Conservation (phyloP, 2,329 filamentous ascomycete genomes). For the Trichoderma polysporum region DNA sequence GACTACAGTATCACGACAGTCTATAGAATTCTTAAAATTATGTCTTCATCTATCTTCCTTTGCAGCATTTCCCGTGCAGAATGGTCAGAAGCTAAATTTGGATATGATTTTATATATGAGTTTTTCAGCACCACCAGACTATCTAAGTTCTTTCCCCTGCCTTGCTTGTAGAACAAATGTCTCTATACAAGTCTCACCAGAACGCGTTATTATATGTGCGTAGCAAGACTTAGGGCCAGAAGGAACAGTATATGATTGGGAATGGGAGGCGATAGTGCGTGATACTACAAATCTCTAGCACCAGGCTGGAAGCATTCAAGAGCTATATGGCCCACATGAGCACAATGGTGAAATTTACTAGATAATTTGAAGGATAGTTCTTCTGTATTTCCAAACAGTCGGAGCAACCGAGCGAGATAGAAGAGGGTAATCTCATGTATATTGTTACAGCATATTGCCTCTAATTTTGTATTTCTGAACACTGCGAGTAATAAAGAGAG, state of each 20-base stretch:
- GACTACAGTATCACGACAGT: not conserved
- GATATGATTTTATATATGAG: not conserved
- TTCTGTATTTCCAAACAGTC: no score
- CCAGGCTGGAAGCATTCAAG: not conserved
- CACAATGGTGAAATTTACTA: not conserved
- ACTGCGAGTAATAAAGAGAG: no score
- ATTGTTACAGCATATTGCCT: no score
- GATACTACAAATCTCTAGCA: not conserved
- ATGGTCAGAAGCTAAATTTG: not conserved
- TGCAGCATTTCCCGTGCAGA: not conserved
- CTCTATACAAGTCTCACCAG: not conserved
- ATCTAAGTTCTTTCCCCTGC: not conserved
- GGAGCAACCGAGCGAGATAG: no score
- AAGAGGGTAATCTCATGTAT: no score
- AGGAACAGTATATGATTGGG: not conserved
- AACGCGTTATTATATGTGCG: not conserved
- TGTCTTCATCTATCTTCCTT: not conserved
- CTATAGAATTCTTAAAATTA: not conserved
- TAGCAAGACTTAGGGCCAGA: constrained; percentile 7
- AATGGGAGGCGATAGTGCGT: not conserved
- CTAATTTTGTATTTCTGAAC: no score
- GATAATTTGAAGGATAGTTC: not conserved
- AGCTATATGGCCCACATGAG: constrained; percentile 13
- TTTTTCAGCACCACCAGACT: not conserved
- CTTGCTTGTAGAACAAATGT: not conserved